Percentiles rank a stretch among this genome's conserved stretches.
Evolutionary conservation across 768 basidiomycete genomes (phyloP).

Genomic region (Termitomyces sp.): DNA sequence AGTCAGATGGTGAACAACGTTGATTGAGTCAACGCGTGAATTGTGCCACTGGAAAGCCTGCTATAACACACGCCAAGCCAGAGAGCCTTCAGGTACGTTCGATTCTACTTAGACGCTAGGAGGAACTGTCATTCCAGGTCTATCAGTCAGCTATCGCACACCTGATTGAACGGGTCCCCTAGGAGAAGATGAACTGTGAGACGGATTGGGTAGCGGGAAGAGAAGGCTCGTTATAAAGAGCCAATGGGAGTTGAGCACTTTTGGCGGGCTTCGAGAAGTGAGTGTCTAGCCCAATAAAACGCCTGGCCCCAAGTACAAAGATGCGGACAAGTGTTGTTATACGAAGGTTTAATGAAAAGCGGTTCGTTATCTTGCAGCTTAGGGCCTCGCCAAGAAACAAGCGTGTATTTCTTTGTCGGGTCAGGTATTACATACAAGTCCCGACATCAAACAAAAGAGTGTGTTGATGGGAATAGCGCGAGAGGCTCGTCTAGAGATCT

Average conservation of each 20-base stretch:
- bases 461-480: not conserved
- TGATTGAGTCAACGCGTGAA: slow-evolving; percentile 7
- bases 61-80: not conserved
- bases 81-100: not conserved
- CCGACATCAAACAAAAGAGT: not conserved
- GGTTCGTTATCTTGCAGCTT: not conserved
- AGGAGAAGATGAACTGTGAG: not conserved
- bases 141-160: slow-evolving; percentile 1
- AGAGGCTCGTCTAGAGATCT: slow-evolving; percentile 4
- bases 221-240: slow-evolving; percentile 1
- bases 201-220: not conserved
- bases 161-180: not conserved
- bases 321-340: not conserved
- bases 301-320: not conserved
- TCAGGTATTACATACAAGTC: not conserved
- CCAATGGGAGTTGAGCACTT: slow-evolving; percentile 10
- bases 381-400: not conserved
- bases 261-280: slow-evolving; percentile 1
- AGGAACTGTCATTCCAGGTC: not conserved
- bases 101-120: not conserved
- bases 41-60: slow-evolving; percentile 13
- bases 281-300: not conserved
- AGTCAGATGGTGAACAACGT: not conserved
- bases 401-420: not conserved
- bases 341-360: not conserved